Percentiles rank a stretch among this genome's conserved stretches.
Evolutionary conservation across 768 basidiomycete genomes (phyloP).

Genomic region (Tylopilus subfusipes): DNA sequence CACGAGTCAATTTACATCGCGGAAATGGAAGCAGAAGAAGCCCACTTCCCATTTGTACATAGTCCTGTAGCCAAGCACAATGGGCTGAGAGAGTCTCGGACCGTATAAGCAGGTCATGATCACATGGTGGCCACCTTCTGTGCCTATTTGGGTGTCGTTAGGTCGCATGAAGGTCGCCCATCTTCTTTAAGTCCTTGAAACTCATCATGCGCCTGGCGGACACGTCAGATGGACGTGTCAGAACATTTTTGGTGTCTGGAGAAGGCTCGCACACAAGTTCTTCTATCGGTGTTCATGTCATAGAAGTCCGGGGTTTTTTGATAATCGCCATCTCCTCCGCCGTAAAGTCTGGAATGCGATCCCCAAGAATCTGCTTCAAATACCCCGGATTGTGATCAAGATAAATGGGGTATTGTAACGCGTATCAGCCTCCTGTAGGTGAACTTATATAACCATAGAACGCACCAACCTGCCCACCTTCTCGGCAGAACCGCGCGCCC

Average conservation of each 20-base stretch:
- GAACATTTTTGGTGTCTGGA: not conserved
- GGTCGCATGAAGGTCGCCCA: slow-evolving; percentile 55
- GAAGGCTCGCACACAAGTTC: slow-evolving; percentile 50
- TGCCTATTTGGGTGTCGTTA: slow-evolving; percentile 62
- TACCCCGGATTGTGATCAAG: slow-evolving; percentile 45
- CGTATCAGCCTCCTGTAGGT: not conserved
- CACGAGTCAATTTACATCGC: too few species aligned
- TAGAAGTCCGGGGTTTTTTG: slow-evolving; percentile 66
- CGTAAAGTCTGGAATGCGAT: slow-evolving; percentile 58
- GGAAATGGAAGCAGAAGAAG: slow-evolving; percentile 42
- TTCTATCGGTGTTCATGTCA: slow-evolving; percentile 71
- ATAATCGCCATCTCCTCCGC: slow-evolving; percentile 54
- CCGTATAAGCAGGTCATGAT: not conserved
- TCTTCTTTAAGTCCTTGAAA: slow-evolving; percentile 60
- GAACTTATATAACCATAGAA: not conserved
- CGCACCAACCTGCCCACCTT: too few species aligned
- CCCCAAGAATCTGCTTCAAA: slow-evolving; percentile 53
- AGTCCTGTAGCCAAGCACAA: slow-evolving; percentile 65
- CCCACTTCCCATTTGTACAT: slow-evolving; percentile 33
- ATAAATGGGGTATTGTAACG: slow-evolving; percentile 59
- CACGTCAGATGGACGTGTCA: not conserved
- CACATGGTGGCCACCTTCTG: slow-evolving; percentile 42
- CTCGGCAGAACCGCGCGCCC: too few species aligned
- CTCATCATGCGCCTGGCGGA: slow-evolving; percentile 52
- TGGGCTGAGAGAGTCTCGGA: slow-evolving; percentile 39